Evolutionary conservation across 768 basidiomycete genomes (phyloP), one percentile per base, ranked within the genome.

Genomic region (Rhodotorula toruloides): DNA sequence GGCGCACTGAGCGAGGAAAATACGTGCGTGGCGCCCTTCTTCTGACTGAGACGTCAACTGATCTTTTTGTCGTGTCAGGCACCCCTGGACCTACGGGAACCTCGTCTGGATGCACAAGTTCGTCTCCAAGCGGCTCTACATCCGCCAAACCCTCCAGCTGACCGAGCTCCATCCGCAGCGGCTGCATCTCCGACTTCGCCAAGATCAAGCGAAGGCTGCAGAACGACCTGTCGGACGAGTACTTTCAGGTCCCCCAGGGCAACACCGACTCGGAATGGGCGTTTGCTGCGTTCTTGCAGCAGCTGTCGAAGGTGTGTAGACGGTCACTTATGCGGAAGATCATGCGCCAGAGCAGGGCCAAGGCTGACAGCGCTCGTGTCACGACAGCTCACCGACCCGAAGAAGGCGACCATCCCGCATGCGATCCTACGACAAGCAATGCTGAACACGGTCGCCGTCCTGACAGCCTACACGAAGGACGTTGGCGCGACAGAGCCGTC

Each of bases 191-290:
- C 48, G 85, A 90, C 9, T 98, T 97, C 77, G 78, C 78, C 49
- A 79, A 81, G 63, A 83, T 98, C 72, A 97, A 93, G 79, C 83
- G 96, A 34, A 83, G 81, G 36, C 77, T 99, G 13, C 92, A 94
- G 74, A 80, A 80, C 40, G 81, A 81, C 34, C 78, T 99, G 21
- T 81, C 88, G 1, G 93, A 99, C 75, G 85, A 87, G 65, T 83
- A 91, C 43, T 99, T 91, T 79, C 82, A 89, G 58, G 82, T 85
- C 72, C 91, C 93, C 2, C 86, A 88, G 62, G 96, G 96, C 59
- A 93, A 97, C 74, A 98, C 96, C 34, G 94, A 99, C 78, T 93
- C 91, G 7, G 93, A 99, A 81, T 97, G 93, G 92, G 87, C 90
- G 10, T 99, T 98, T 76, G 92, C 90, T 13, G 79, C 94, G 56